Base-by-base conservation (phyloP, 768 basidiomycete genomes). In the Boletus rex-veris region DNA sequence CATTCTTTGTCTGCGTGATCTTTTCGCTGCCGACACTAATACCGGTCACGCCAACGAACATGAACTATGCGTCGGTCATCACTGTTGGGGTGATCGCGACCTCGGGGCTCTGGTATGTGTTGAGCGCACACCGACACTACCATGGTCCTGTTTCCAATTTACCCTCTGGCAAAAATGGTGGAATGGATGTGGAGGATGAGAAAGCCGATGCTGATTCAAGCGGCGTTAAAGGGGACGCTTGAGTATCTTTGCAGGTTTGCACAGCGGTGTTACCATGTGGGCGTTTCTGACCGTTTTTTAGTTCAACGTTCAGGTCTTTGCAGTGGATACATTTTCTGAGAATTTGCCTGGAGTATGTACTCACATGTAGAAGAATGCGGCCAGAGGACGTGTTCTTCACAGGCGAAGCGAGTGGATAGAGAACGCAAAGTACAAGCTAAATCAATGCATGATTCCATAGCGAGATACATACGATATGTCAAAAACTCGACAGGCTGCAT, bases 91-190 rank as follows among this genome's bases (percentile, higher is more conserved):
- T 69, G 39, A 50, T 67, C 19, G 49, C 42, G 11, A 1, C 46
- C 8, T 59, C 64, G 52, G 77, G 80, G 36, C 48, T 72, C 5
- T 85, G 82, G 83, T 85, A 84, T 66, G 56, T 79, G 52, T 51
- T 76, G 21, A 71, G 76, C 30, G 84, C 80, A 21, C 78, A 77
- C 53, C 75, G 71, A 48, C 79, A 84, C 58, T 85, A 83, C 59
- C 72, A 73, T 37, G 84, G 84, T n/a, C 82, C 84, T 18, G 74
- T 76, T 58, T 79, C 82, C 48, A 80, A 81, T 64, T 58, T 83
- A 47, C 69, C 59, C 19, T 18, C 52, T 26, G 46, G 49, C 46
- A 33, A 28, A 8, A 46, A 15, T 9, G 49, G 2, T 1, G 41
- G 5, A 15, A 15, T 26, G 10, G 42, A 11, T 7, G 50, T 12